Base-by-base conservation (phyloP, 2,329 filamentous ascomycete genomes). In the Arthrinium puccinioides region DNA sequence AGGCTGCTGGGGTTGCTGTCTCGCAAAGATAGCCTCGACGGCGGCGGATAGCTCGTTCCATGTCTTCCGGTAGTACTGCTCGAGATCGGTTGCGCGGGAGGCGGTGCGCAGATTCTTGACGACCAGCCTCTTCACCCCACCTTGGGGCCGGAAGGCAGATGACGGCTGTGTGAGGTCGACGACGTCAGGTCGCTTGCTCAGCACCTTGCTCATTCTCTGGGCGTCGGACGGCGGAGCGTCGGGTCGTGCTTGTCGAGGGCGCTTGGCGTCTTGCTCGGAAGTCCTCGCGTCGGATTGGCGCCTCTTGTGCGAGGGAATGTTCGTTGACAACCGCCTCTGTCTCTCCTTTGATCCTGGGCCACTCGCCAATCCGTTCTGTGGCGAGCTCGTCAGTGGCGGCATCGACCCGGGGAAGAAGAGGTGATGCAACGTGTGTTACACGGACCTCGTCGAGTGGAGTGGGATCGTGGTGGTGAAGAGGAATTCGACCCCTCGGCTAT, bases 21-120 rank as follows among this genome's bases (percentile, higher is more conserved):
- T 74, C 6, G 67, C 66, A 55, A 97, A 90, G 18, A 97, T 79
- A 29, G 79, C 75, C 9, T 72, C 69, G 37, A 98, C 63, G 2
- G 87, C 87, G 24, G 70, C 69, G 40, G 86, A 78, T 6, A 97
- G 69, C 55, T 94, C 83, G 27, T 66, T 62, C 77, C 84, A 86
- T 4, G 80, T 82, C 51, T 80, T 79, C 27, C 80, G 70, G 50
- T 94, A 87, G 64, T 95, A 97, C 45, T 77, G 72, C 44, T 84
- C 79, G 15, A 84, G 75, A 49, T 87, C 77, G 38, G 75, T 69
- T 36, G 63, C 53, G 26, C 61, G 56, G 40, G 73, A 71, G n/a
- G 74, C 64, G 2, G 75, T 72, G 41, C 83, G 79, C 45, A 96
- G 73, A 57, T 96, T 97, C 74, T 95, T 95, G 51, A 98, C 86